Percentiles rank a stretch among this genome's conserved stretches.
Conservation (phyloP, 2,329 filamentous ascomycete genomes). For the Alternaria solani region DNA sequence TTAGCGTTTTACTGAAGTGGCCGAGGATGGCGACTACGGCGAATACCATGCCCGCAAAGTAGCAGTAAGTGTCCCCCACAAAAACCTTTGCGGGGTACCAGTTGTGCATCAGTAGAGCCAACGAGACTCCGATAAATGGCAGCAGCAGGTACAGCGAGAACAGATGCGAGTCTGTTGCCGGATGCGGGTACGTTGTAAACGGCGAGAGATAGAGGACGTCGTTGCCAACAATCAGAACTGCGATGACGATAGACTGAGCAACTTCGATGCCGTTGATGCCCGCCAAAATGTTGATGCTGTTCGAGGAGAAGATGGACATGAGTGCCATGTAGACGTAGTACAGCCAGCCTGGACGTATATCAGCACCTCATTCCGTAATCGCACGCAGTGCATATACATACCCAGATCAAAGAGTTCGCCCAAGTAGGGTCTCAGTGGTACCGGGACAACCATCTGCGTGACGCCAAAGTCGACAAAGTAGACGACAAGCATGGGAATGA, state of each 20-base stretch:
- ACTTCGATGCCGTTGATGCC: constrained; percentile 99
- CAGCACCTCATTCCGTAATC: constrained; percentile 15
- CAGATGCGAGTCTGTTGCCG: constrained; percentile 92
- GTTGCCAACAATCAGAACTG: constrained; percentile 82
- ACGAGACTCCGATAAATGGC: constrained; percentile 91
- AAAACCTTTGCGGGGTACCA: constrained; percentile 96
- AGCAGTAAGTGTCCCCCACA: constrained; percentile 98
- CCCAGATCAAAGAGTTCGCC: constrained; percentile 84
- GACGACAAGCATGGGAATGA: constrained; percentile 91
- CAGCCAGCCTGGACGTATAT: constrained; percentile 51
- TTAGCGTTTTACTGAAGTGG: constrained; percentile 96
- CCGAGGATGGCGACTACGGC: constrained; percentile 95
- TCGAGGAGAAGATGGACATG: constrained; percentile 96
- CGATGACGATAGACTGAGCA: constrained; percentile 90
- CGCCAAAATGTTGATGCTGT: constrained; percentile 99
- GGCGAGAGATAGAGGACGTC: constrained; percentile 83
- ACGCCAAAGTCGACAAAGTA: constrained; percentile 99
- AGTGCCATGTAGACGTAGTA: constrained; percentile 99
- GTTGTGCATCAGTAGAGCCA: constrained; percentile 88
- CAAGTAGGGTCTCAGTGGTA: constrained; percentile 82
- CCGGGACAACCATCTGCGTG: constrained; percentile 90
- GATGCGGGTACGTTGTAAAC: constrained; percentile 81
- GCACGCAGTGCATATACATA: constrained; percentile 24
- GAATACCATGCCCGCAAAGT: constrained; percentile 99
- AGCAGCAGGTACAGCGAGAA: constrained; percentile 95